Evolutionary conservation across 805 yeast genomes (phyloP).

Genomic region (Metschnikowia shivogae): DNA sequence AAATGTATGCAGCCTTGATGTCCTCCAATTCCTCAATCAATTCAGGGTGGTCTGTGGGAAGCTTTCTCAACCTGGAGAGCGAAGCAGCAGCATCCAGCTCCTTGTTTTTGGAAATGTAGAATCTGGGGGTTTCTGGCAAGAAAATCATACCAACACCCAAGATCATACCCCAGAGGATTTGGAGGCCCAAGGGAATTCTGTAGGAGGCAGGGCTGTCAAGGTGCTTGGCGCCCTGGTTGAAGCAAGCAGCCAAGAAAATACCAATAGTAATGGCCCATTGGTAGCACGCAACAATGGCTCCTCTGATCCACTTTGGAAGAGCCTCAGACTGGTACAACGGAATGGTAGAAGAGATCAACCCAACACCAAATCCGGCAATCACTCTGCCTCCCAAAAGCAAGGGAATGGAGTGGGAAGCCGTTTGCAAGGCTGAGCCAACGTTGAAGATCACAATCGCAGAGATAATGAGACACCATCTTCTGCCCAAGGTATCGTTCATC

Average conservation of each 20-base stretch:
- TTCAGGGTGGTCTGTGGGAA: slow-evolving; percentile 58
- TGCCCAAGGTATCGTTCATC: slow-evolving; percentile 35
- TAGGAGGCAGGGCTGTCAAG: slow-evolving; percentile 35
- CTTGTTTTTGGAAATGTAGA: slow-evolving; percentile 27
- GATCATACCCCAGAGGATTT: slow-evolving; percentile 31
- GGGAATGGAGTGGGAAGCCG: slow-evolving; percentile 31
- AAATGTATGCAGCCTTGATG: slow-evolving; percentile 70
- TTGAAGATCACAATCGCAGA: slow-evolving; percentile 32
- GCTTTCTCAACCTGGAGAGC: slow-evolving; percentile 29
- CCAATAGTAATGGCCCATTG: slow-evolving; percentile 41
- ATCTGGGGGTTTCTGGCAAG: slow-evolving; percentile 40
- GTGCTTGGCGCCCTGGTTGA: slow-evolving; percentile 33
- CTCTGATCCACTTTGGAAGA: slow-evolving; percentile 42
- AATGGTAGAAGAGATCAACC: slow-evolving; percentile 37
- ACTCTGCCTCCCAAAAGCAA: slow-evolving; percentile 37
- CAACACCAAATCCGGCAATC: slow-evolving; percentile 41
- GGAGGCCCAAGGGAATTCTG: slow-evolving; percentile 41
- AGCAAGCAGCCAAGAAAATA: slow-evolving; percentile 34
- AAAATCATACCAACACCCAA: slow-evolving; percentile 25
- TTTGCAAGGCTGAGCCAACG: slow-evolving; percentile 37
- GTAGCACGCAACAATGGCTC: slow-evolving; percentile 39
- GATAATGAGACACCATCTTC: slow-evolving; percentile 36
- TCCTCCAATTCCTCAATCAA: slow-evolving; percentile 69
- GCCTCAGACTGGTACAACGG: slow-evolving; percentile 41
- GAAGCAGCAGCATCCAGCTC: slow-evolving; percentile 28